phyloP scores from a whole-genome alignment of 495 filamentous ascomycete species.

The Penicillium turbatum region DNA sequence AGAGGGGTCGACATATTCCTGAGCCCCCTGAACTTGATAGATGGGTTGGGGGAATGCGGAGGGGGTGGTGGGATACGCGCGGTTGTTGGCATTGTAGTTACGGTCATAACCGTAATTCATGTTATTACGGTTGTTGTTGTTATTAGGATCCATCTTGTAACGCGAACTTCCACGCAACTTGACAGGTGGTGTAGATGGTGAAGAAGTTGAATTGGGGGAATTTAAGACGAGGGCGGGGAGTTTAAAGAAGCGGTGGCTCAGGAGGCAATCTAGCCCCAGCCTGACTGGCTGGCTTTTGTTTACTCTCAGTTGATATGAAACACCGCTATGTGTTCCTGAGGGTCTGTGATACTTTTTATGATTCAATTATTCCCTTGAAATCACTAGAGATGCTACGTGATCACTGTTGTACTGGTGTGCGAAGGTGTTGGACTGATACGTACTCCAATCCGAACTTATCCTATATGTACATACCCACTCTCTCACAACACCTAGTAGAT shows the following conservation, averaged over 20 bases:
- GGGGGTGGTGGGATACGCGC: constrained; percentile 92
- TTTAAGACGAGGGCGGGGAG: constrained; percentile 30
- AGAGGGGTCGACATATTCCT: constrained; percentile 49
- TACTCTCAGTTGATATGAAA: background rate
- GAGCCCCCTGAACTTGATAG: constrained; percentile 59
- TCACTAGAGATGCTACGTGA: background rate
- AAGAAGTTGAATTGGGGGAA: constrained; percentile 12
- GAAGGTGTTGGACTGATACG: background rate
- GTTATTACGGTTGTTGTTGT: constrained; percentile 59
- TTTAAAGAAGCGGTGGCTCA: constrained; percentile 38
- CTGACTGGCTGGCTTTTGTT: constrained; percentile 2
- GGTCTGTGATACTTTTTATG: background rate
- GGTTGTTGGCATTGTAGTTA: constrained; percentile 64
- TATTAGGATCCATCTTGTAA: constrained; percentile 50
- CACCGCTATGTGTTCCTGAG: background rate
- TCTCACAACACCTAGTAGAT: background rate
- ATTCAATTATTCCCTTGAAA: background rate
- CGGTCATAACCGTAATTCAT: constrained; percentile 68
- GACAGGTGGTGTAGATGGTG: constrained; percentile 6
- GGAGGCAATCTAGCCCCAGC: constrained; percentile 24
- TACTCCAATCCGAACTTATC: background rate
- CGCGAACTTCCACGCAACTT: constrained; percentile 8
- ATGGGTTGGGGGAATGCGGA: constrained; percentile 94
- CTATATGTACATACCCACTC: background rate
- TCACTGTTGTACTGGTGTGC: background rate